A percentile compares a stretch with the other conserved stretches of the same genome.
Conservation (phyloP, 192 early-diverging fungal genomes). For the Tieghemiomyces parasiticus region DNA sequence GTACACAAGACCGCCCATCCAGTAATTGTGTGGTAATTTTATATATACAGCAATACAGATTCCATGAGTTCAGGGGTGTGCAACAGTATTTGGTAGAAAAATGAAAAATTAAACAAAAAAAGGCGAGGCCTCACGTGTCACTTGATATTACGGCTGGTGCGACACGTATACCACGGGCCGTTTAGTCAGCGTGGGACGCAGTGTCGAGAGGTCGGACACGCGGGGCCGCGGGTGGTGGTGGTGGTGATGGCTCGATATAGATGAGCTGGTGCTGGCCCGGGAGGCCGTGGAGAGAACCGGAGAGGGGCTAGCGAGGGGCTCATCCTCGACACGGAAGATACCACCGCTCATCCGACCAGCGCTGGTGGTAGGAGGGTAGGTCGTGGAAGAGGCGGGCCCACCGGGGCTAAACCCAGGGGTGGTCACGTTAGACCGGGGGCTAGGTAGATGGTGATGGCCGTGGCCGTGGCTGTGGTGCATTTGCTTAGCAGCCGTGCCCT, state of each 20-base stretch:
- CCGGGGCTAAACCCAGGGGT: too few relatives aligned
- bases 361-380: neutral
- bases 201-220: neutral
- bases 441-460: neutral
- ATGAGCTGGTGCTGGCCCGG: neutral
- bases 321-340: neutral
- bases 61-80: too few relatives aligned
- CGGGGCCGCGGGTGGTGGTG: neutral
- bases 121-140: neutral
- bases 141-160: neutral
- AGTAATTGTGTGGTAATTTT: too few relatives aligned
- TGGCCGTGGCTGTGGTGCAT: neutral
- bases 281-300: neutral
- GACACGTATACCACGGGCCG: neutral
- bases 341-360: slow-evolving; percentile 3
- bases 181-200: neutral
- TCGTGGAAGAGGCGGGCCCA: neutral
- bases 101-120: neutral
- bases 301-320: slow-evolving; percentile 1
- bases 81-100: too few relatives aligned
- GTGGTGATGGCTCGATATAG: neutral
- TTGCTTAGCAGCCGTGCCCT: neutral
- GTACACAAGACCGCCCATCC: too few relatives aligned
- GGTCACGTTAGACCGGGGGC: too few relatives aligned
- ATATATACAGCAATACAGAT: too few relatives aligned